These are phyloP conservation scores for Suhomyces taliae DNA, from an alignment of 1,139 yeast genomes.

Conservation along the genomic window DNA sequence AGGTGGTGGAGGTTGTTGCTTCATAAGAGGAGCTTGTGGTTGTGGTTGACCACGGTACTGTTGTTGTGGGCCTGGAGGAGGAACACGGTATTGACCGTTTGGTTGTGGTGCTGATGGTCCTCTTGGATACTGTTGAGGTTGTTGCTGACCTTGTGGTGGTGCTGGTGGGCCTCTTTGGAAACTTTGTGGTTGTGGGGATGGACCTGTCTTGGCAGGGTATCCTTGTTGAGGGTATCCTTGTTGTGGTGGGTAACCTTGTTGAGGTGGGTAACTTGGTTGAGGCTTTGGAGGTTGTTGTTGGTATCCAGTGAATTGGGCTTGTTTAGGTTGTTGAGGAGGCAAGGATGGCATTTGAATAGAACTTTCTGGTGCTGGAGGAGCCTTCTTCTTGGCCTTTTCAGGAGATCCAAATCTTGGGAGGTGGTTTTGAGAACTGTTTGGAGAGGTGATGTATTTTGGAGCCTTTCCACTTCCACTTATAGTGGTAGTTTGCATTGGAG, in stretches of 20 bases:
- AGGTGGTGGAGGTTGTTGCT: conserved; percentile 9
- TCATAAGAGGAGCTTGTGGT: conserved; percentile 10
- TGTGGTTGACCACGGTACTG: conserved; percentile 11
- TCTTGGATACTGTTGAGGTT: conserved; percentile 5
- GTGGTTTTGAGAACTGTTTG: conserved; percentile 36
- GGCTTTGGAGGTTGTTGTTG: background rate
- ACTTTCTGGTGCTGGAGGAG: background rate
- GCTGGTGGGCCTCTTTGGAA: conserved; percentile 6
- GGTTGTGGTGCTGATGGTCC: conserved; percentile 3
- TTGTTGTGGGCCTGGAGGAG: conserved; percentile 9
- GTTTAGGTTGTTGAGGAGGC: conserved; percentile 8
- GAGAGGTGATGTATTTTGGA: conserved; percentile 39
- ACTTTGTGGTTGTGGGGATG: background rate
- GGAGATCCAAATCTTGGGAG: conserved; percentile 17
- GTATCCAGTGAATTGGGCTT: background rate
- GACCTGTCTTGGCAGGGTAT: background rate
- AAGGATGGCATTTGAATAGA: conserved; percentile 9
- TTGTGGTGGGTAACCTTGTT: conserved; percentile 5
- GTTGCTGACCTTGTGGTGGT: conserved; percentile 7
- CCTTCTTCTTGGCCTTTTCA: conserved; percentile 4
- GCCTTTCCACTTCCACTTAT: conserved; percentile 12
- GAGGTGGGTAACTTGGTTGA: conserved; percentile 2
- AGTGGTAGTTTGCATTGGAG: conserved; percentile 12
- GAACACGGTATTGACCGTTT: background rate
- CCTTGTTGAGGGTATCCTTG: conserved; percentile 1